phyloP scores from a whole-genome alignment of 1,284 basidiomycete genomes.

The Malassezia restricta region DNA sequence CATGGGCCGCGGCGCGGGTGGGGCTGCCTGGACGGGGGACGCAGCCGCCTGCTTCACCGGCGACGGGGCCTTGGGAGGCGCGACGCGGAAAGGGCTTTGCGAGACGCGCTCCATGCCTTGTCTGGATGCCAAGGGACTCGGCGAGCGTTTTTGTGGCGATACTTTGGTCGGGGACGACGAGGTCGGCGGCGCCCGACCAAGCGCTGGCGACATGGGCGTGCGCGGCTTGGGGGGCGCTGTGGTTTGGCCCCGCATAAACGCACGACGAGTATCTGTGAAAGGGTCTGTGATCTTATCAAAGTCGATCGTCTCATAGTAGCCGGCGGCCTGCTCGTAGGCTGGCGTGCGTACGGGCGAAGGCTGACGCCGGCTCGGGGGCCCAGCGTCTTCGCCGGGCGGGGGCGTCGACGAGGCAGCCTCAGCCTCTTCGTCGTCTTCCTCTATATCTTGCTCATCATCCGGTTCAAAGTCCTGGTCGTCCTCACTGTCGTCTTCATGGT shows the following conservation, averaged over 20 bases:
- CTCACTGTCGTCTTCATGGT: not conserved
- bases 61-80: too few species aligned
- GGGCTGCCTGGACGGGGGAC: too few species aligned
- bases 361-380: not conserved
- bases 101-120: too few species aligned
- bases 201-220: not conserved
- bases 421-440: not conserved
- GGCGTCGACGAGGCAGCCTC: not conserved
- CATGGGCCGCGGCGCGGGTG: too few species aligned
- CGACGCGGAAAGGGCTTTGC: too few species aligned
- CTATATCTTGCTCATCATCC: not conserved
- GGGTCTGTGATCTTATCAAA: constrained; percentile 17
- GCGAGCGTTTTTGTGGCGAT: too few species aligned
- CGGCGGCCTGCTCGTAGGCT: not conserved
- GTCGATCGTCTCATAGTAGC: constrained; percentile 11
- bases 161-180: too few species aligned
- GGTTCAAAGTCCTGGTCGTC: not conserved
- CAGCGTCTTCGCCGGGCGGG: not conserved
- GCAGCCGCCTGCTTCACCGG: too few species aligned
- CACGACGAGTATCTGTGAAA: constrained; percentile 15
- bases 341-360: not conserved
- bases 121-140: too few species aligned
- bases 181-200: not conserved
- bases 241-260: constrained; percentile 12
- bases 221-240: constrained; percentile 1